Base-by-base conservation (phyloP, 2,329 filamentous ascomycete species). In the Calonectria multiphialidica region DNA sequence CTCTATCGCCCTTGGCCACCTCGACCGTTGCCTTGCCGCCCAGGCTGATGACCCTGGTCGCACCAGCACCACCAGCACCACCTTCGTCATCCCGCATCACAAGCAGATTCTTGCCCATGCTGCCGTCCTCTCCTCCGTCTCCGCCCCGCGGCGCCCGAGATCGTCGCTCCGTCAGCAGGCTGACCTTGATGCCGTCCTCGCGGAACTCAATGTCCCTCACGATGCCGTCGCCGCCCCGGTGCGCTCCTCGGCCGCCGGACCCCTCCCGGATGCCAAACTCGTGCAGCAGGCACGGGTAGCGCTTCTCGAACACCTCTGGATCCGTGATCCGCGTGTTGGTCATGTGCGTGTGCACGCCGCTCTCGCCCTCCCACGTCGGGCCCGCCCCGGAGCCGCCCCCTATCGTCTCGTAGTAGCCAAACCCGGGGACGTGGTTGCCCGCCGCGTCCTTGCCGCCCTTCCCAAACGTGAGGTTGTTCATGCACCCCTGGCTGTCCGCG, bases 321-420 rank as follows among this genome's bases (percentile, higher is more conserved):
- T 96, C 94, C 0, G 94, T 96, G 80, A 96, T 96, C 16, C 94
- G 89, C 3, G 94, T 96, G 82, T 97, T 97, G 8, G 94, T 96
- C 93, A 96, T 95, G 83, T 96, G 93, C 2, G 91, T 93, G 81
- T 96, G 93, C n/a, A 96, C 93, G 30, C 93, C 94, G 65, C 87
- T 91, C 13, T 93, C 92, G 44, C 94, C 94, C 72, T 93, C 87
- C 94, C 94, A 96, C 16, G 87, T 87, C 0, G 92, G 89, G 0
- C 94, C 94, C 0, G 94, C 94, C 33, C 94, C 94, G 45, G 89
- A 91, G 0, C 94, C 94, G 45, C 94, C 94, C 0, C 93, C 92
- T 74, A 97, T 95, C 7, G 94, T 96, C 83, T 97, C 94, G 82
- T 96, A 96, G 86, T 96, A 97, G 12, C 94, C 94, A 80, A 97